Evolutionary conservation across 192 early-diverging fungal genomes (phyloP), one percentile per base, ranked within the genome.

Genomic region (Thamnidium elegans): DNA sequence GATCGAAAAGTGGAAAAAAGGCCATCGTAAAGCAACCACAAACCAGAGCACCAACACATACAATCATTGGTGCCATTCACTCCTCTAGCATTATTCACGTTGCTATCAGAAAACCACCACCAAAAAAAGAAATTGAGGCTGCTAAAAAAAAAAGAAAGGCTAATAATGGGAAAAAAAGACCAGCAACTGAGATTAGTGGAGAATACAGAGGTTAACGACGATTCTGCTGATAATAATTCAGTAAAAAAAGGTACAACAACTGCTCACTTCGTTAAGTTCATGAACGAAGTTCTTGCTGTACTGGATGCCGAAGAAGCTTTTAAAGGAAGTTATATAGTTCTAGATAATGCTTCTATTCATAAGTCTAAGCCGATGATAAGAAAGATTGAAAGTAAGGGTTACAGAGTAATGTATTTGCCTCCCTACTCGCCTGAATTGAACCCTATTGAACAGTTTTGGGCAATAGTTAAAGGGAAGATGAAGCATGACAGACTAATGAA

Each of bases 321-420:
- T 23, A 46, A 60, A 30, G 58, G 44, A 47, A 47, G 20, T 60
- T 46, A 60, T 43, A 60, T 46, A 7, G 20, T 60, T 60, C 15
- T 46, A 15, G 58, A 60, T 60, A 60, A 60, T 60, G n/a, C 17
- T 26, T 60, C 43, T 60, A 60, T 60, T 60, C 44, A 60, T 60
- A 47, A 47, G 3, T 60, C 58, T 20, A 60, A 60, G 34, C n/a
- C n/a, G n/a, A n/a, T n/a, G n/a, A n/a, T n/a, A n/a, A n/a, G n/a
- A n/a, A n/a, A n/a, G n/a, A n/a, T n/a, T n/a, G 10, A 32, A 58
- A 34, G 55, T 58, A 46, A 46, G 45, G 45, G 45, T 46, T 46
- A 46, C 10, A 46, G 45, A 46, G 45, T 46, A 46, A 46, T 46
- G 50, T n/a, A n/a, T n/a, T n/a, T n/a, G n/a, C n/a, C n/a, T n/a